Conservation (phyloP, 2,329 filamentous ascomycete genomes). For the Dothistroma pini region DNA sequence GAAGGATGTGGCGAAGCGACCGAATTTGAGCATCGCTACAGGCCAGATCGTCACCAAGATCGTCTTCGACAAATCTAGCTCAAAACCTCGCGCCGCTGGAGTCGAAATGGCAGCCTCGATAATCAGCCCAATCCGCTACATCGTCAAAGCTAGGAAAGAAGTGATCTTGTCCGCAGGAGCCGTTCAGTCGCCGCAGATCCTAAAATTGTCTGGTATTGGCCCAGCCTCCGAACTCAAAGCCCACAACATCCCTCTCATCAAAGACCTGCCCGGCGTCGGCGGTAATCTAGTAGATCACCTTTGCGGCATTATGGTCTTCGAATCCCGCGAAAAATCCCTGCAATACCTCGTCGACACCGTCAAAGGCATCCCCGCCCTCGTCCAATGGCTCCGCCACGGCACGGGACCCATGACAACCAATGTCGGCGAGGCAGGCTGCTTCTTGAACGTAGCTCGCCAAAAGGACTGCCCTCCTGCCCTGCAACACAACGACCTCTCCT, state of each 20-base stretch:
- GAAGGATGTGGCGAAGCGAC: conserved; percentile 16
- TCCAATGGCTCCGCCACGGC: conserved; percentile 18
- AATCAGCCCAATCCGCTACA: conserved; percentile 18
- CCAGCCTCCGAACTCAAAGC: conserved; percentile 52
- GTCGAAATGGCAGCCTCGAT: conserved; percentile 19
- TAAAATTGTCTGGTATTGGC: conserved; percentile 57
- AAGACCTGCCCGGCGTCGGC: conserved; percentile 57
- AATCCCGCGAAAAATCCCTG: conserved; percentile 13
- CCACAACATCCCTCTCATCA: conserved; percentile 55
- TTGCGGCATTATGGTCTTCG: conserved; percentile 28
- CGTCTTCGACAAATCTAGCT: conserved; percentile 18
- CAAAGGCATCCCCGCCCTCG: conserved; percentile 16
- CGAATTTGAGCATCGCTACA: conserved; percentile 21
- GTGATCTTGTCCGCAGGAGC: conserved; percentile 42
- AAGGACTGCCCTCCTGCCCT: conserved; percentile 13
- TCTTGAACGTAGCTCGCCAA: conserved; percentile 13
- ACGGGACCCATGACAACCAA: conserved; percentile 20
- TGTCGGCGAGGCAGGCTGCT: conserved; percentile 13
- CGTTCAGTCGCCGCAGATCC: conserved; percentile 44
- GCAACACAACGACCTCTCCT: conserved; percentile 11
- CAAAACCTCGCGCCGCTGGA: conserved; percentile 20
- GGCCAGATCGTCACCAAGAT: conserved; percentile 22
- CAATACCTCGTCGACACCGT: conserved; percentile 9
- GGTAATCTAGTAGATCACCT: conserved; percentile 59
- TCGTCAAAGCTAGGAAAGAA: conserved; percentile 35